Percentiles rank a stretch among this genome's conserved stretches.
Conservation (phyloP, 768 basidiomycete genomes). For the Boletus pseudo-olivaceus region DNA sequence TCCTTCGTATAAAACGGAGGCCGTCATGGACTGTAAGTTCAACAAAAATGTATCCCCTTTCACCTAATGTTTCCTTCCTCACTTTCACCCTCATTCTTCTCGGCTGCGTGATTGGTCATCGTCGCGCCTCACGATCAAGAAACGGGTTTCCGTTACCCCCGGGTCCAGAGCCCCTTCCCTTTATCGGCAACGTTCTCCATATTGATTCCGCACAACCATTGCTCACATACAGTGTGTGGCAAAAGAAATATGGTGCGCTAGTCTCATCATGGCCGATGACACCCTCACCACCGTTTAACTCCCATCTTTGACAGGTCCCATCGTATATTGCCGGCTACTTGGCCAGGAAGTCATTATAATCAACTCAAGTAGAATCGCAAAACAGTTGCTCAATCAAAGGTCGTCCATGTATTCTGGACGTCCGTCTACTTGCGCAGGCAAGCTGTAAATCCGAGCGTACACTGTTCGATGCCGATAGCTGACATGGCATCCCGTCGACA, state of each 20-base stretch:
- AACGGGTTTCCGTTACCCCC: slow-evolving; percentile 17
- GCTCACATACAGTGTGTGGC: slow-evolving; percentile 29
- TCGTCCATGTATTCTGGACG: slow-evolving; percentile 30
- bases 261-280: background rate
- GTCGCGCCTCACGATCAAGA: slow-evolving; percentile 6
- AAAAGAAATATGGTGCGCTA: slow-evolving; percentile 25
- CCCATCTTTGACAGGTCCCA: slow-evolving; percentile 19
- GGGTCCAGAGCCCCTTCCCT: slow-evolving; percentile 21
- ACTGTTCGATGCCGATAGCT: background rate
- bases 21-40: background rate
- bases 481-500: slow-evolving; percentile 1
- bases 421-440: slow-evolving; percentile 18
- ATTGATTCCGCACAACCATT: slow-evolving; percentile 21
- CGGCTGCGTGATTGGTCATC: slow-evolving; percentile 10
- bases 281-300: background rate
- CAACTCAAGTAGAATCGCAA: slow-evolving; percentile 25
- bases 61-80: slow-evolving; percentile 8
- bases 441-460: slow-evolving; percentile 15
- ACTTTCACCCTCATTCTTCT: slow-evolving; percentile 1
- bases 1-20: slow-evolving; percentile 16
- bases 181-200: slow-evolving; percentile 25
- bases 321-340: slow-evolving; percentile 27
- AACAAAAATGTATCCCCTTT: slow-evolving; percentile 10
- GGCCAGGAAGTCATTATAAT: slow-evolving; percentile 27
- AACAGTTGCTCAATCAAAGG: slow-evolving; percentile 29